Conservation (phyloP, 2,329 filamentous ascomycete genomes). For the Hawksworthiomyces lignivorus region DNA sequence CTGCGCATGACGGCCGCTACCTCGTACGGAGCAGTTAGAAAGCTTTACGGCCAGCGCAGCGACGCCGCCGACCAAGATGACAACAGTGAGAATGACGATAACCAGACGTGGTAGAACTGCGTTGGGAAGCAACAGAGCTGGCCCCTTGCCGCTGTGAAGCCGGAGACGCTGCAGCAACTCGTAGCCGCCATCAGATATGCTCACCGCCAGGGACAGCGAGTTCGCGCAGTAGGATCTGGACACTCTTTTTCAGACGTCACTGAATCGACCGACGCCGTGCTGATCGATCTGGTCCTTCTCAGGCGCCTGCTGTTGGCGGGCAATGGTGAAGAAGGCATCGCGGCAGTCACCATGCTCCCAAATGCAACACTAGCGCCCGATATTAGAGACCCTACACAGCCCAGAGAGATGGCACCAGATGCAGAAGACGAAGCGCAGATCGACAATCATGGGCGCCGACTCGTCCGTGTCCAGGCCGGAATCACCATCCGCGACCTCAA, state of each 20-base stretch:
- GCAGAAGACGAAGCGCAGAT: background rate
- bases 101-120: slow-evolving; percentile 16
- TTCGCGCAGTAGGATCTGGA: slow-evolving; percentile 20
- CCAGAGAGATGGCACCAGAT: too few species aligned
- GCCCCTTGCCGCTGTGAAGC: slow-evolving; percentile 14
- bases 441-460: slow-evolving; percentile 10
- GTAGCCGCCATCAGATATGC: slow-evolving; percentile 18
- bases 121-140: slow-evolving; percentile 17
- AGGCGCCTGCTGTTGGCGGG: slow-evolving; percentile 15
- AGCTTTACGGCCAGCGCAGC: background rate
- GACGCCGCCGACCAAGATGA: background rate
- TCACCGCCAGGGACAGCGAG: slow-evolving; percentile 10
- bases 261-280: slow-evolving; percentile 13
- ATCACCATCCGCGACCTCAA: slow-evolving; percentile 20
- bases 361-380: background rate
- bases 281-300: slow-evolving; percentile 15
- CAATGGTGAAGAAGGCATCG: slow-evolving; percentile 14
- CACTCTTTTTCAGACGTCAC: slow-evolving; percentile 21
- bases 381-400: too few species aligned
- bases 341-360: background rate
- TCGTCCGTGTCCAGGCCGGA: slow-evolving; percentile 18
- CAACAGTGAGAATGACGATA: background rate
- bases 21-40: slow-evolving; percentile 4
- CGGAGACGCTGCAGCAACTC: slow-evolving; percentile 17
- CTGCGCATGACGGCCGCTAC: slow-evolving; percentile 8